Conservation (phyloP, 768 basidiomycete species). For the Leccinum obscurum region DNA sequence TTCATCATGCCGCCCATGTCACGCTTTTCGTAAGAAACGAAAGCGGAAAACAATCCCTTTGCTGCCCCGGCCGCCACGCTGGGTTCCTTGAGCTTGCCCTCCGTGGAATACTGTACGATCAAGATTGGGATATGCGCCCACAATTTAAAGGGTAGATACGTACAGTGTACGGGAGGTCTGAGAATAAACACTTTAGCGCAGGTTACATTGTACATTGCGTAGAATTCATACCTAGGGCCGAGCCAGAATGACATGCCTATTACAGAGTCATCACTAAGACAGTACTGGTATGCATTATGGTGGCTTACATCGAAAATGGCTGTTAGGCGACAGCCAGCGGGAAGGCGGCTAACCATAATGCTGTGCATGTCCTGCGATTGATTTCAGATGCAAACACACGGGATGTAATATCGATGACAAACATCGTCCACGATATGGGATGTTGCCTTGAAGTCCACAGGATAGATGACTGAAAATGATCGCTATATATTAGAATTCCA, state of each 20-base stretch:
- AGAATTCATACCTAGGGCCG: slow-evolving; percentile 63
- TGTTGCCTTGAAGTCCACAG: slow-evolving; percentile 62
- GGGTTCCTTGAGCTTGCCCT: slow-evolving; percentile 94
- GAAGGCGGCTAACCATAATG: slow-evolving; percentile 79
- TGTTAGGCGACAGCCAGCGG: slow-evolving; percentile 86
- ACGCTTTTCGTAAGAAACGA: slow-evolving; percentile 71
- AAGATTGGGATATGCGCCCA: not conserved
- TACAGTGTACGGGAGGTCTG: slow-evolving; percentile 72
- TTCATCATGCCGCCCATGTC: slow-evolving; percentile 80
- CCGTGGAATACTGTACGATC: slow-evolving; percentile 75
- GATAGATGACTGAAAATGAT: slow-evolving; percentile 71
- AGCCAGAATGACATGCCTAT: slow-evolving; percentile 89
- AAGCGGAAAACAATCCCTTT: slow-evolving; percentile 77
- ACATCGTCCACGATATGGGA: slow-evolving; percentile 93
- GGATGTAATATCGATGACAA: slow-evolving; percentile 26
- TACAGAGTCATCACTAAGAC: not conserved
- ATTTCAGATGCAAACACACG: slow-evolving; percentile 5
- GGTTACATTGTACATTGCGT: not conserved
- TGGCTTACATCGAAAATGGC: slow-evolving; percentile 70
- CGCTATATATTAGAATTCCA: not conserved
- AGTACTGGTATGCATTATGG: not conserved
- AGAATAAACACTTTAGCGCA: slow-evolving; percentile 1
- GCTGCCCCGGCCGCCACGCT: slow-evolving; percentile 88
- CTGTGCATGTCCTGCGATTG: slow-evolving; percentile 61
- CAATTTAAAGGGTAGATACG: slow-evolving; percentile 13